A percentile compares a stretch with the other conserved stretches of the same genome.
These are phyloP conservation scores for Ceratocystis lukuohia DNA, from an alignment of 2,329 filamentous ascomycete genomes.

Conservation along the genomic window DNA sequence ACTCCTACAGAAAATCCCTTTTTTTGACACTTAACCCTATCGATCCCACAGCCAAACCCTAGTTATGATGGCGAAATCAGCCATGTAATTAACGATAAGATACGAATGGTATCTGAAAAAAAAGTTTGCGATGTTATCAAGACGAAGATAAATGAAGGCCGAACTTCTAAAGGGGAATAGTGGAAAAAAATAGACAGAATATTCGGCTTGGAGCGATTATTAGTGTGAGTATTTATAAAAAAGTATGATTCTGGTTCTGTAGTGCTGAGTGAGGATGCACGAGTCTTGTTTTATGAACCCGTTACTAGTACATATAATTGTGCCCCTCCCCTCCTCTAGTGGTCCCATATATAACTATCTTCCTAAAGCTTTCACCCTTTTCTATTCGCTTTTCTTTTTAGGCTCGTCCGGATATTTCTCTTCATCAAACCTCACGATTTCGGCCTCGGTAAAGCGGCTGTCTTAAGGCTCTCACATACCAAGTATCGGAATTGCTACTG, in stretches of 20 bases:
- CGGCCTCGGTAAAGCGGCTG: neutral
- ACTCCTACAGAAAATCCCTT: neutral
- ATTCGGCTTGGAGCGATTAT: neutral
- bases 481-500: neutral
- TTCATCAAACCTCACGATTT: neutral
- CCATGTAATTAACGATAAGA: neutral
- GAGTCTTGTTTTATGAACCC: neutral
- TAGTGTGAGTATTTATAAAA: neutral
- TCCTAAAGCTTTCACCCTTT: neutral
- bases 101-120: neutral
- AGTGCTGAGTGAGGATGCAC: neutral
- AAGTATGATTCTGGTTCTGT: no score
- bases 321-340: neutral
- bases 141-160: neutral
- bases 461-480: neutral
- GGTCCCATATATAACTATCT: constrained; percentile 5
- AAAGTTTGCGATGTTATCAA: constrained; percentile 3
- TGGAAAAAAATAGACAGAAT: neutral
- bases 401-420: neutral
- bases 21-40: neutral
- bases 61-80: neutral
- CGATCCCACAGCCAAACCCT: neutral
- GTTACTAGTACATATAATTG: neutral
- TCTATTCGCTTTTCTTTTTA: neutral
- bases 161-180: neutral